Percentiles rank a stretch among this genome's conserved stretches.
Evolutionary conservation across 1,284 basidiomycete species (phyloP).

Genomic region (Heterobasidion annosum): DNA sequence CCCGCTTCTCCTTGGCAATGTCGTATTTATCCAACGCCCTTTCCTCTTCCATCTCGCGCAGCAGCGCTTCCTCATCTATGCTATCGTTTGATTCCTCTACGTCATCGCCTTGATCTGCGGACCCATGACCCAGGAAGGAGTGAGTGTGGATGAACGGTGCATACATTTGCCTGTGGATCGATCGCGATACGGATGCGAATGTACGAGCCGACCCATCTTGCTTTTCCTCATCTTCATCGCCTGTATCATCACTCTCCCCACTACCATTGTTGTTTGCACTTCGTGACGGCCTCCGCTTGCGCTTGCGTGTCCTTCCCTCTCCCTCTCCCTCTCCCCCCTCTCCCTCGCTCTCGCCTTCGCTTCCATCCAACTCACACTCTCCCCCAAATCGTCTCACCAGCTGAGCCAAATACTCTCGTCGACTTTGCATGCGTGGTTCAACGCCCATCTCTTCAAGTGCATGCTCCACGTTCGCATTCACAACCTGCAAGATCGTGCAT

Average conservation of each 20-base stretch:
- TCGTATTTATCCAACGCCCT: background rate
- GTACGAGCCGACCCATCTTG: constrained; percentile 1
- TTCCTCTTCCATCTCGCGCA: background rate
- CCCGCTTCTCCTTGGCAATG: background rate
- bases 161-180: constrained; percentile 15
- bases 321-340: too few relatives aligned
- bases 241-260: constrained; percentile 10
- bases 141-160: constrained; percentile 18
- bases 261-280: too few relatives aligned
- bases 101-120: background rate
- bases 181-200: background rate
- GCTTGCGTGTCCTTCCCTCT: too few relatives aligned
- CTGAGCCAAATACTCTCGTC: constrained; percentile 14
- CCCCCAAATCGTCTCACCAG: background rate
- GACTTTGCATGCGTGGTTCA: constrained; percentile 26
- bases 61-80: background rate
- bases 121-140: background rate
- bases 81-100: background rate
- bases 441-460: constrained; percentile 33
- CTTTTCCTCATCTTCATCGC: constrained; percentile 7
- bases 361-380: constrained; percentile 7
- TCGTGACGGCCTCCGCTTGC: too few relatives aligned
- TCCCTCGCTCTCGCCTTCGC: background rate
- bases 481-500: constrained; percentile 20
- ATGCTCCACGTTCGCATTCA: constrained; percentile 30